A percentile compares a stretch with the other conserved stretches of the same genome.
phyloP scores from a whole-genome alignment of 495 filamentous ascomycete genomes.

The Penicilliopsis zonata region DNA sequence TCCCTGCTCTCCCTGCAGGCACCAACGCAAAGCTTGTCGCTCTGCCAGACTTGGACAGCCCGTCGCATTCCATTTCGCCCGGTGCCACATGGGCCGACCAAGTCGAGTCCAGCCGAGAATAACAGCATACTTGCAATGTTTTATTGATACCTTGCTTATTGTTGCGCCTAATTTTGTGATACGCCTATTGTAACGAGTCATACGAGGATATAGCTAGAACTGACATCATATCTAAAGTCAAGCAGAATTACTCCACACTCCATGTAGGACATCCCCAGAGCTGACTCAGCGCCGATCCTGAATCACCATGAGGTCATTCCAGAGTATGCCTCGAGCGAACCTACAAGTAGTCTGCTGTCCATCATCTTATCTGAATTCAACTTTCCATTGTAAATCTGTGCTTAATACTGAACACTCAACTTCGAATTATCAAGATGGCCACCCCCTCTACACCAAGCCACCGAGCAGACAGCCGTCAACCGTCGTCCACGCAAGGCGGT shows the following conservation, averaged over 20 bases:
- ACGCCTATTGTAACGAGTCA: no score
- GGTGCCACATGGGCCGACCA: constrained; percentile 20
- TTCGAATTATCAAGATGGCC: not conserved
- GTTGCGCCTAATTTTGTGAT: no score
- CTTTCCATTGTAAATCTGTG: no score
- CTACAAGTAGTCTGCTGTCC: no score
- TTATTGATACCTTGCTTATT: no score
- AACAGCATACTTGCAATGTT: no score
- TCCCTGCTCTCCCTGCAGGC: constrained; percentile 29
- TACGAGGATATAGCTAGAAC: no score
- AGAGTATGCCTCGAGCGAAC: no score
- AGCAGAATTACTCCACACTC: not conserved
- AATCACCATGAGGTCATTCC: no score
- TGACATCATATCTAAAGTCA: no score
- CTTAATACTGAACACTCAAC: not conserved
- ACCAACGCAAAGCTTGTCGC: constrained; percentile 10
- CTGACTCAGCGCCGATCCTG: no score
- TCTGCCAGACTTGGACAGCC: not conserved
- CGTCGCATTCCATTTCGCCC: constrained; percentile 8
- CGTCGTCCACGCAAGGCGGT: constrained; percentile 14
- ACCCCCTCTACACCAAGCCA: constrained; percentile 1
- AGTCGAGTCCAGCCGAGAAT: constrained; percentile 9
- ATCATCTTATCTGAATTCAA: no score
- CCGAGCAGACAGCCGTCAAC: constrained; percentile 6
- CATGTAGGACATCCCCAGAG: not conserved